phyloP scores from a whole-genome alignment of 2,329 filamentous ascomycete species.

The Sclerotinia spermophila region DNA sequence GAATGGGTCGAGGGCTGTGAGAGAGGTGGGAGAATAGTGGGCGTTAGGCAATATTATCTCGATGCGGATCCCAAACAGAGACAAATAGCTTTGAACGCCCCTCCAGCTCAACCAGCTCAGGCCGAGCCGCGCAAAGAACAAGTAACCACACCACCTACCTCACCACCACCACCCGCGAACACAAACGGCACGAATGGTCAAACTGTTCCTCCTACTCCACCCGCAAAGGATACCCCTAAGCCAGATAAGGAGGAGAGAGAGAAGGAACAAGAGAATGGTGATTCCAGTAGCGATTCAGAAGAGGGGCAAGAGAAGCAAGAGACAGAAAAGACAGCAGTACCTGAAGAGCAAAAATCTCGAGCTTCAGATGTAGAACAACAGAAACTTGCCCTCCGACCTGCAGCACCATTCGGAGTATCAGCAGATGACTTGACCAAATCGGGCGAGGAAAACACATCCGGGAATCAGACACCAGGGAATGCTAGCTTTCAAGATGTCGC shows the following conservation, averaged over 20 bases:
- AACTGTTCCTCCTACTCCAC: conserved; percentile 33
- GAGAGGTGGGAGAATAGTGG: conserved; percentile 84
- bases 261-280: conserved; percentile 29
- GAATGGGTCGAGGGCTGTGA: conserved; percentile 99
- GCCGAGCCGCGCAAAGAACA: conserved; percentile 26
- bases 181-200: conserved; percentile 30
- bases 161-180: conserved; percentile 27
- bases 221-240: conserved; percentile 32
- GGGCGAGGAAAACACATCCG: conserved; percentile 39
- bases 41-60: conserved; percentile 93
- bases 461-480: conserved; percentile 49
- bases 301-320: conserved; percentile 35
- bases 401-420: conserved; percentile 28
- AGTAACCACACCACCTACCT: conserved; percentile 23
- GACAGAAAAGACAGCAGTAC: conserved; percentile 36
- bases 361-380: conserved; percentile 54
- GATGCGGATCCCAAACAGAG: conserved; percentile 62
- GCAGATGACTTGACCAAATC: conserved; percentile 39
- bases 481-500: conserved; percentile 63
- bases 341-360: conserved; percentile 54
- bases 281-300: conserved; percentile 21
- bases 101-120: conserved; percentile 20
- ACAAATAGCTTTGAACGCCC: conserved; percentile 29
- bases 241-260: conserved; percentile 28
- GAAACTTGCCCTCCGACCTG: conserved; percentile 49